Percentiles rank a stretch among this genome's conserved stretches.
Conservation (phyloP, 176 grass and related monocot genomes). For the Triticum urartu region DNA sequence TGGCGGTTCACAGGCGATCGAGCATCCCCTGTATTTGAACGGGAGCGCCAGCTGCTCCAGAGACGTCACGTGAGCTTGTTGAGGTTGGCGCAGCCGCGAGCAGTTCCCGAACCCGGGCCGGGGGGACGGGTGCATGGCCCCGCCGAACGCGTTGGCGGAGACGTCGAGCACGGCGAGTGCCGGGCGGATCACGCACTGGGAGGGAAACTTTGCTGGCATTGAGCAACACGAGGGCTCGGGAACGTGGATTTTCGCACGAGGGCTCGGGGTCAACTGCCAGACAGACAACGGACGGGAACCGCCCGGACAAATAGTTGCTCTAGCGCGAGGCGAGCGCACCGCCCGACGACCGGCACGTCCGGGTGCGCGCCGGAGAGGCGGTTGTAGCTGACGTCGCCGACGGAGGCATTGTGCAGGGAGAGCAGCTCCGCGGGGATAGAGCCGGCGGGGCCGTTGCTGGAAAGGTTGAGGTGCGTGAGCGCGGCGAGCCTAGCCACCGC, state of each 20-base stretch:
- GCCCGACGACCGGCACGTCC: not conserved
- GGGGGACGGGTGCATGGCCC: not conserved
- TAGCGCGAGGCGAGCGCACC: not conserved
- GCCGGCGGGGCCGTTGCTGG: conserved; percentile 42
- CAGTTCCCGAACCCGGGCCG: not conserved
- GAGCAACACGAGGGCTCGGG: no score
- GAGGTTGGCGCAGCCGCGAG: conserved; percentile 21
- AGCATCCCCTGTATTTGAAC: conserved; percentile 35
- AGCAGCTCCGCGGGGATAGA: conserved; percentile 25
- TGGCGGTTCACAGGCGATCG: not conserved
- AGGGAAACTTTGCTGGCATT: no score
- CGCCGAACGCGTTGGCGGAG: conserved; percentile 27
- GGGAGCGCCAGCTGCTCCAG: conserved; percentile 31
- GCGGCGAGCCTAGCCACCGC: conserved; percentile 29
- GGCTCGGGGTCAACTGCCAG: conserved; percentile 18
- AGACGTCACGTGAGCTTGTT: conserved; percentile 37
- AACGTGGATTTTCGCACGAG: no score
- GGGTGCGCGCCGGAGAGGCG: conserved; percentile 28
- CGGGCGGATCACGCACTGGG: no score
- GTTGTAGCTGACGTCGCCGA: conserved; percentile 52
- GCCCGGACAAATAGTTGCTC: conserved; percentile 35
- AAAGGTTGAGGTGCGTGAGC: conserved; percentile 49
- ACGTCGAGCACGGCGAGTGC: conserved; percentile 50
- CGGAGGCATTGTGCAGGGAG: not conserved
- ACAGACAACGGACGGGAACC: conserved; percentile 32